Base-by-base conservation (phyloP, 805 yeast genomes). In the Martiniozyma abietophila region DNA sequence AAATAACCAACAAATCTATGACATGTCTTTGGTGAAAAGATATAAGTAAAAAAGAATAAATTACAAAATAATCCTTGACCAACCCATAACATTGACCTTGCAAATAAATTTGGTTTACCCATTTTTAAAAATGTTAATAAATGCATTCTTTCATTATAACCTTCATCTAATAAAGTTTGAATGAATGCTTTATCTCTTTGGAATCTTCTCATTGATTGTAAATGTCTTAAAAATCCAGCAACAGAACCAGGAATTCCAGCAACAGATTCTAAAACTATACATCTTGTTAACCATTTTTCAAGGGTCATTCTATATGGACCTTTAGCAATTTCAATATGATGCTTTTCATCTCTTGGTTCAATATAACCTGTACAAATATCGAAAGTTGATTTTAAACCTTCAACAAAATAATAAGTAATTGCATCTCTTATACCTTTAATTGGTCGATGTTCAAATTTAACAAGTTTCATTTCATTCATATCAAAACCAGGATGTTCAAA, bases 161-260 rank as follows among this genome's bases (percentile, higher is more conserved):
- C 84, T 49, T 79, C 88, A 47, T 79, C 86, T 25, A 73, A 59
- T 25, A 80, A 59, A 2, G 86, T 77, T 51, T 79, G 83, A 41
- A 80, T 67, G 80, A 84, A 80, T 1, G 82, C 85, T 47, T 74
- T 69, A 51, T 79, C 88, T 39, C 86, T 58, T 47, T 65, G 65
- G 44, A 80, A 59, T 32, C 76, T 53, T 43, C 88, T 59, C 31
- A 79, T 51, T 2, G 82, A 69, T 42, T 74, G 76, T 46, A 79
- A 62, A 50, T 80, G 86, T 38, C 86, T 67, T 27, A 80, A 53
- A 56, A 77, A 79, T 1, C 80, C 80, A 3, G 82, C 88, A 30
- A 75, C 80, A 65, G 76, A 71, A 8, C 88, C 86, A 1, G 88
- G 88, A n/a, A 79, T 82, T 7, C 84, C 86, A 4, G 88, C 88